These are phyloP conservation scores for Sarocladium oryzae DNA, from an alignment of 2,329 filamentous ascomycete genomes.

Conservation along the genomic window DNA sequence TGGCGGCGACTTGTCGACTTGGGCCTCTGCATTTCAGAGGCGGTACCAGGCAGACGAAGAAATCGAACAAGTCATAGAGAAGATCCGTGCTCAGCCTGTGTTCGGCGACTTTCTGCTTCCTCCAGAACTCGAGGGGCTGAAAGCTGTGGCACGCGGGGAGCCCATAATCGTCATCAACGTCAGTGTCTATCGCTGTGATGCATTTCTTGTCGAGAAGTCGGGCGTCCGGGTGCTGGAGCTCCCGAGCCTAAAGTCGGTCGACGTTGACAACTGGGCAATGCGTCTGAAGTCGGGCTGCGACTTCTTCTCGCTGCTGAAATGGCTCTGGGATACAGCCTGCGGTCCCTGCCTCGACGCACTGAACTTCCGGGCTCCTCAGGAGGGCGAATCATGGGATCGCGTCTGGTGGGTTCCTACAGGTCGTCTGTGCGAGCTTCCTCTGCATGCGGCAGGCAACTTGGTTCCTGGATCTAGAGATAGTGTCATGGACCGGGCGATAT, in stretches of 20 bases:
- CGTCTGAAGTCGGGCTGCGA: neutral
- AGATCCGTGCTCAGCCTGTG: too few relatives aligned
- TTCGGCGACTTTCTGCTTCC: neutral
- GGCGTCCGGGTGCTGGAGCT: slow-evolving; percentile 13
- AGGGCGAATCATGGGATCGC: neutral
- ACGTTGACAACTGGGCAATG: neutral
- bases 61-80: too few relatives aligned
- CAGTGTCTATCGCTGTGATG: slow-evolving; percentile 20
- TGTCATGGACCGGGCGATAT: slow-evolving; percentile 28
- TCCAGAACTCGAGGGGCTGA: slow-evolving; percentile 11
- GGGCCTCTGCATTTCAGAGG: too few relatives aligned
- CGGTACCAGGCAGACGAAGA: too few relatives aligned
- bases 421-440: neutral
- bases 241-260: neutral
- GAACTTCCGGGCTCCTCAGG: neutral
- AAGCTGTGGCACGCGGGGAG: slow-evolving; percentile 14
- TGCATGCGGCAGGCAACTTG: slow-evolving; percentile 22
- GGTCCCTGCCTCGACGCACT: neutral
- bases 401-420: neutral
- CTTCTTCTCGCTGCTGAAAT: neutral
- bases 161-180: slow-evolving; percentile 24
- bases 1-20: too few relatives aligned
- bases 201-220: slow-evolving; percentile 18
- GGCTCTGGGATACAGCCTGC: neutral
- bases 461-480: slow-evolving; percentile 14